Evolutionary conservation across 1,284 basidiomycete genomes (phyloP).

Genomic region (Trichosporon faecale): DNA sequence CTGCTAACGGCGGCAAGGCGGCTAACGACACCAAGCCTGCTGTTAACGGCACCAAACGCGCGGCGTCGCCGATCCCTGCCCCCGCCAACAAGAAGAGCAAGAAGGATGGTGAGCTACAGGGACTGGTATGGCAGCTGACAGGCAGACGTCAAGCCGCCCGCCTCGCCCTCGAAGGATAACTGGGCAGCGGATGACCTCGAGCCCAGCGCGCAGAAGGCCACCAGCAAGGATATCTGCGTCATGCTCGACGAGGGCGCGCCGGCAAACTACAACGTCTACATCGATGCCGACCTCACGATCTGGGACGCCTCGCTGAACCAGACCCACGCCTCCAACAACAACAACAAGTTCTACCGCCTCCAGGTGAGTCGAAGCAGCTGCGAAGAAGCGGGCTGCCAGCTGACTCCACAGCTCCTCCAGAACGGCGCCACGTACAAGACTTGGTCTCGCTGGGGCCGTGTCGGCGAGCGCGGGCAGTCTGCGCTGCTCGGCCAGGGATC

Average conservation of each 20-base stretch:
- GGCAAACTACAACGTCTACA: slow-evolving; percentile 56
- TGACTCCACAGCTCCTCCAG: slow-evolving; percentile 16
- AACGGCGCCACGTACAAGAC: slow-evolving; percentile 11
- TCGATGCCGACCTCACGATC: slow-evolving; percentile 54
- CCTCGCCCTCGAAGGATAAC: slow-evolving; percentile 5
- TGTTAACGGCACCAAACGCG: slow-evolving; percentile 20
- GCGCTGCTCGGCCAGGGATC: slow-evolving; percentile 16
- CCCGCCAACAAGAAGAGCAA: slow-evolving; percentile 15
- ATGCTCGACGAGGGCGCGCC: slow-evolving; percentile 19
- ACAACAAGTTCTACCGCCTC: slow-evolving; percentile 58
- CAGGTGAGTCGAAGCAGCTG: slow-evolving; percentile 12
- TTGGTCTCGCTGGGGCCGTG: slow-evolving; percentile 29
- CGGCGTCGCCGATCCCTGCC: neutral
- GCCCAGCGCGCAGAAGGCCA: slow-evolving; percentile 14
- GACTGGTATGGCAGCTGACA: neutral
- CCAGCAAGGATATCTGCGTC: slow-evolving; percentile 10
- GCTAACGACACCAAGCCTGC: too few species aligned
- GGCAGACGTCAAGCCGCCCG: slow-evolving; percentile 1
- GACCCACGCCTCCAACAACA: slow-evolving; percentile 61
- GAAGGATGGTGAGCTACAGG: slow-evolving; percentile 9
- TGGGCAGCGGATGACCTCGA: slow-evolving; percentile 1
- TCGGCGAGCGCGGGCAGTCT: slow-evolving; percentile 23
- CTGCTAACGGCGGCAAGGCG: too few species aligned
- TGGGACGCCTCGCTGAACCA: slow-evolving; percentile 71
- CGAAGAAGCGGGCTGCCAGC: neutral